Evolutionary conservation across 148 eudicot species (phyloP), one percentile per base, ranked within the genome.

Genomic region (Selenicereus undatus): DNA sequence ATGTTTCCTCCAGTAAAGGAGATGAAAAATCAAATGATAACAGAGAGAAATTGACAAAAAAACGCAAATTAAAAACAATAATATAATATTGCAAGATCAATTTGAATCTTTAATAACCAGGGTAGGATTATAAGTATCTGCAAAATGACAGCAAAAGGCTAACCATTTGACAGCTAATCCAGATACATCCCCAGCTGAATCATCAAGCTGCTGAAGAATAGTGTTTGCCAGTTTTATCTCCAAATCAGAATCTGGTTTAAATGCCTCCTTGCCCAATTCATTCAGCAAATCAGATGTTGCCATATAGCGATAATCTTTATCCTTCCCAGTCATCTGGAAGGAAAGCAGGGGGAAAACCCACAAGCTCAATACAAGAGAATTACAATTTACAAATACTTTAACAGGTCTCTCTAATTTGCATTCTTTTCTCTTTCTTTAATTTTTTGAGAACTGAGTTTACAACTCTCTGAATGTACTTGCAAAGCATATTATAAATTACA

Each of bases 141-240:
- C 17, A 18, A 62, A 51, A 71, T 45, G 32, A 56, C 74, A 83
- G 39, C 30, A 82, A 68, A 52, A 17, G 50, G 22, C 91, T 81
- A 27, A 95, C 99, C 99, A 96, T 90, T 96, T 96, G 50, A 96
- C 97, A 73, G 99, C 99, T 82, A 96, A 87, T 82, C 95, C 99
- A 90, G 99, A 96, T 50, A 96, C 95, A 84, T 96, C 99, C 56
- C 97, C 98, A 45, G 99, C 94, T 60, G 93, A 93, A 86, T 96
- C 99, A 83, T 96, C 94, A 71, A 96, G 97, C 84, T 96, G 99
- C 81, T 93, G 99, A 60, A 96, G 86, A 77, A 93, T 89, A 72
- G 89, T 91, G 81, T 85, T 91, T 24, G 93, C 90, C 90, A 96
- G 80, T 83, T 94, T 96, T 77, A 89, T 85, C 88, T 93, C 94